A percentile compares a stretch with the other conserved stretches of the same genome.
Evolutionary conservation across 164 flowering plant species (phyloP).

Genomic region (Nelumbo lutea): DNA sequence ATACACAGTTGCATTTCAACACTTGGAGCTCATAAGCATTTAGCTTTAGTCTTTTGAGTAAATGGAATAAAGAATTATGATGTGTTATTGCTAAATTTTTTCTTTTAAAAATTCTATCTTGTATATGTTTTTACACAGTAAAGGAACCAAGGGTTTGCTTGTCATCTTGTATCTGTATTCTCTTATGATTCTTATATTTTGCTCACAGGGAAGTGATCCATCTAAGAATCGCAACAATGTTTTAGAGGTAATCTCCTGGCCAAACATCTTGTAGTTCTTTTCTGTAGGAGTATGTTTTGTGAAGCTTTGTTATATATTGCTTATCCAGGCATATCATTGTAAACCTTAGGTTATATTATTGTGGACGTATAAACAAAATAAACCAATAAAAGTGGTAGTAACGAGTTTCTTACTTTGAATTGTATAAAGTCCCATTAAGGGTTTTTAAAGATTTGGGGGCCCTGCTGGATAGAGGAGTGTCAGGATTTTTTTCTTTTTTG

Average conservation of each 20-base stretch:
- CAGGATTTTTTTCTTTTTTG: background rate
- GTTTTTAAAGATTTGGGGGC: background rate
- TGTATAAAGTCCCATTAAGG: no score
- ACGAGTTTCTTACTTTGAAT: no score
- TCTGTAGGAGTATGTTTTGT: background rate
- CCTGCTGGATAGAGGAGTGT: no score
- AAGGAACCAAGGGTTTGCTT: background rate
- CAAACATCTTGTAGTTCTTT: background rate
- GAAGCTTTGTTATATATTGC: no score
- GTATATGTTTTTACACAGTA: background rate
- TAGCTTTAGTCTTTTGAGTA: no score
- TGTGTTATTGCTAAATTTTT: background rate
- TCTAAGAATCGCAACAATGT: slow-evolving; percentile 39
- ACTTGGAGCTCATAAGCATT: no score
- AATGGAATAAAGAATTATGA: background rate
- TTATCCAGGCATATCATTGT: no score
- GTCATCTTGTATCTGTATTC: background rate
- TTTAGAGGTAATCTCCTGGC: slow-evolving; percentile 37
- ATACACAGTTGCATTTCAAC: no score
- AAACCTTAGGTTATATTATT: no score
- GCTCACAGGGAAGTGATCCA: slow-evolving; percentile 57
- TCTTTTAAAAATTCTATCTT: background rate
- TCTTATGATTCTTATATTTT: slow-evolving; percentile 3
- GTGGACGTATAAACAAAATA: no score
- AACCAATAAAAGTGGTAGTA: no score